Base-by-base conservation (phyloP, 768 basidiomycete species). In the Macrolepiota albuminosa region DNA sequence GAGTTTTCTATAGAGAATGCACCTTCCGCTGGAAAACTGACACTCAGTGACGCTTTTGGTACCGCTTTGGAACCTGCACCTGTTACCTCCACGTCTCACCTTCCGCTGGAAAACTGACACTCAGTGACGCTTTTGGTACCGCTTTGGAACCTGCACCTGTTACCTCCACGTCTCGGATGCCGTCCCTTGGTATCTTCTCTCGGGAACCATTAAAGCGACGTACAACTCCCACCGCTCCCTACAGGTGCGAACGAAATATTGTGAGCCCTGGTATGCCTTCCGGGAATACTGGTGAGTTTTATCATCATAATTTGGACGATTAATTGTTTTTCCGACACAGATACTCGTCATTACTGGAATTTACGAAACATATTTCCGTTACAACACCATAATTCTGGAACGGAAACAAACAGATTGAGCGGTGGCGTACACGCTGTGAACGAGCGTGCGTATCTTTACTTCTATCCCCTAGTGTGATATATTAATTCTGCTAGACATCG, bases 361-460 rank as follows among this genome's bases (percentile, higher is more conserved):
- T 71, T 86, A 39, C 82, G 6, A 67, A 71, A 40, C 78, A 83
- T 64, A 90, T 92, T 90, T 88, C 80, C 83, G 89, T 21, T 92
- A 90, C 67, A 75, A 68, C 81, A 83, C 59, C 69, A 70, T 13
- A 78, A 78, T 59, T 70, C 68, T 21, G 76, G 71, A 8, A 71
- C 72, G 43, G 66, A 65, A 33, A 67, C 69, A 0, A 71, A 68
- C 21, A 66, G 71, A 33, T 63, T 75, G n/a, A 24, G 42, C 26
- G 71, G 71, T 53, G 78, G 79, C 1, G 72, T 86, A n/a, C 90
- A 91, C 69, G 88, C 88, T 2, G 81, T 90, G 31, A 82, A 91
- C 59, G 90, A 91, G 78, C 78, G 87, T 86, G 66, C 67, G 82
- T 56, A 54, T 46, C 14, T 39, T 18, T 58, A 4, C 11, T 24